These are phyloP conservation scores for Aspergillus sp. DNA, from an alignment of 2,329 filamentous ascomycete genomes.

Conservation along the genomic window DNA sequence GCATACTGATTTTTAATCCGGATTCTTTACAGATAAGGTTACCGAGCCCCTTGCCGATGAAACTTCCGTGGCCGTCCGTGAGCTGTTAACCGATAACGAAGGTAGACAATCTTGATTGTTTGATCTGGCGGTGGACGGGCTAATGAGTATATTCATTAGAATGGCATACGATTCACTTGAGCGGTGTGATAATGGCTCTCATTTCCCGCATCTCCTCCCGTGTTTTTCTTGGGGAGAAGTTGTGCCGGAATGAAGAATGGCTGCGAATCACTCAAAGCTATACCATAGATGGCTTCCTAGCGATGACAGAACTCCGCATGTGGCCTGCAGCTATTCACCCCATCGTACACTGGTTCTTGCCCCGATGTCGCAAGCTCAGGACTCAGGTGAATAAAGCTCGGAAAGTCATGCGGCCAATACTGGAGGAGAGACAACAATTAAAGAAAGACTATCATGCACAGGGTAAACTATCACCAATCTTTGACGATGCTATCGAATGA, in stretches of 20 bases:
- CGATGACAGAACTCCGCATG: slow-evolving; percentile 18
- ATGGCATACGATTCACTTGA: background rate
- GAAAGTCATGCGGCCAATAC: background rate
- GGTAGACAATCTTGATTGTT: background rate
- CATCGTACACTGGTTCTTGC: slow-evolving; percentile 7
- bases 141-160: background rate
- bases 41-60: background rate
- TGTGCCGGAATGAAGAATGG: slow-evolving; percentile 23
- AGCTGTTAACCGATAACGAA: background rate
- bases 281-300: slow-evolving; percentile 15
- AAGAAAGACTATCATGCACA: background rate
- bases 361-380: background rate
- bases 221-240: slow-evolving; percentile 19
- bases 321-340: slow-evolving; percentile 4
- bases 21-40: background rate
- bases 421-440: background rate
- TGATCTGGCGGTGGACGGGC: background rate
- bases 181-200: background rate
- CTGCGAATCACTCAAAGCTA: slow-evolving; percentile 18
- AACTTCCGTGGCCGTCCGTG: background rate
- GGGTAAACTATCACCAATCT: background rate
- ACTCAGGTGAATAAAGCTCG: background rate
- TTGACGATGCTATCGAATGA: slow-evolving; percentile 4
- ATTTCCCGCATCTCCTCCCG: slow-evolving; percentile 11
- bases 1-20: no score